A percentile compares a stretch with the other conserved stretches of the same genome.
These are phyloP conservation scores for Cryptococcus hybrid DNA, from an alignment of 1,284 basidiomycete genomes.

Conservation along the genomic window DNA sequence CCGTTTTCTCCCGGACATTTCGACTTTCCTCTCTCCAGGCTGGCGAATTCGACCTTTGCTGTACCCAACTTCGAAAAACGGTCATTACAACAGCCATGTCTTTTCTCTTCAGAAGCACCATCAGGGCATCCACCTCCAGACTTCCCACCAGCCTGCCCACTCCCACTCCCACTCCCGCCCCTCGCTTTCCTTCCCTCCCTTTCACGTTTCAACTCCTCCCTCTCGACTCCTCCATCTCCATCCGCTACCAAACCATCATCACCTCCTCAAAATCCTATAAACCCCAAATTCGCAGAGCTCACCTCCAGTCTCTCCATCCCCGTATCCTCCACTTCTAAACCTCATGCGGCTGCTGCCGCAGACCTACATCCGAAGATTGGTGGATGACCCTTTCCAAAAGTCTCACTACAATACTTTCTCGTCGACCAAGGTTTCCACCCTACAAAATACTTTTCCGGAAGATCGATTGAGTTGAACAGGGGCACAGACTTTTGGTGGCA, in stretches of 20 bases:
- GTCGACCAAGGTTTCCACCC: background rate
- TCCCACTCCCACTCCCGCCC: background rate
- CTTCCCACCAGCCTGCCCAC: background rate
- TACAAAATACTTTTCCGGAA: slow-evolving; percentile 5
- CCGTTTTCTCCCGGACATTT: background rate
- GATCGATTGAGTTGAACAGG: slow-evolving; percentile 5
- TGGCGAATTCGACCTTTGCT: background rate
- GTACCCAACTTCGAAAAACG: background rate
- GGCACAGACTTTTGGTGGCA: slow-evolving; percentile 16
- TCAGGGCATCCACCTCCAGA: slow-evolving; percentile 5
- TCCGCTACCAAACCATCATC: too few relatives aligned
- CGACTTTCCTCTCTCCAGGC: background rate
- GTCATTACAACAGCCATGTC: slow-evolving; percentile 1
- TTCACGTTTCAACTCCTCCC: background rate
- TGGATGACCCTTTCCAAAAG: slow-evolving; percentile 5
- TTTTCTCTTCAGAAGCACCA: slow-evolving; percentile 5
- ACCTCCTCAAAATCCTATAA: too few relatives aligned
- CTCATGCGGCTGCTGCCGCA: background rate
- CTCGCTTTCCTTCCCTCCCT: background rate
- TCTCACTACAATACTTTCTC: background rate
- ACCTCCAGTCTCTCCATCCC: background rate
- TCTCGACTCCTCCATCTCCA: background rate
- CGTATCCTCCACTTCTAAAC: background rate
- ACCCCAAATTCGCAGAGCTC: too few relatives aligned
- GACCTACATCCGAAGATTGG: background rate